Percentiles rank a stretch among this genome's conserved stretches.
Conservation (phyloP, 495 filamentous ascomycete species). For the Talaromyces ruber region DNA sequence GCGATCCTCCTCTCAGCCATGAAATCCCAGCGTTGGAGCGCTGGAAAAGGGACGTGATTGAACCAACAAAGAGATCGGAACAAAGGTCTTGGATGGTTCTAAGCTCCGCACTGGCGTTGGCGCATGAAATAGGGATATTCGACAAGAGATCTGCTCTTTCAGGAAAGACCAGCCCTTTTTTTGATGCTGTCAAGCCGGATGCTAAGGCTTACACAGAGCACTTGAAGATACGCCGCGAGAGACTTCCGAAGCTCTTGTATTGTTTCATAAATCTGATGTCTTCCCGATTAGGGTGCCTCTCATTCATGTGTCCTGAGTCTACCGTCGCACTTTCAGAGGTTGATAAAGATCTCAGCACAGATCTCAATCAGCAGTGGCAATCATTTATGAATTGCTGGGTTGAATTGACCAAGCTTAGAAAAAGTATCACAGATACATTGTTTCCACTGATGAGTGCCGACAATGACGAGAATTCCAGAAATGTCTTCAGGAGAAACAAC, state of each 20-base stretch:
- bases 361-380: conserved; percentile 10
- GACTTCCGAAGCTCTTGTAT: conserved; percentile 24
- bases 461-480: conserved; percentile 15
- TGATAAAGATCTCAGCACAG: background rate
- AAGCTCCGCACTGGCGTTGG: conserved; percentile 25
- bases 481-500: conserved; percentile 21
- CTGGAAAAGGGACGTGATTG: conserved; percentile 24
- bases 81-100: conserved; percentile 37
- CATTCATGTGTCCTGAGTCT: conserved; percentile 16
- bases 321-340: background rate
- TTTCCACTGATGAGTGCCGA: conserved; percentile 13
- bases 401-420: conserved; percentile 24
- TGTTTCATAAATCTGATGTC: conserved; percentile 28
- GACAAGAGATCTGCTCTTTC: conserved; percentile 6
- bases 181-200: conserved; percentile 5
- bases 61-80: conserved; percentile 30
- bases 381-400: conserved; percentile 18
- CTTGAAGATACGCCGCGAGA: conserved; percentile 16
- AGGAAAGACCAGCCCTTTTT: conserved; percentile 3
- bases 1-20: conserved; percentile 13
- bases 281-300: conserved; percentile 25
- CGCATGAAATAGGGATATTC: conserved; percentile 31
- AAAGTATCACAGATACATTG: conserved; percentile 19
- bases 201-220: conserved; percentile 15
- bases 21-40: conserved; percentile 14